Evolutionary conservation across 352 stramenopile species (phyloP).

Genomic region (Phytophthora sojae): DNA sequence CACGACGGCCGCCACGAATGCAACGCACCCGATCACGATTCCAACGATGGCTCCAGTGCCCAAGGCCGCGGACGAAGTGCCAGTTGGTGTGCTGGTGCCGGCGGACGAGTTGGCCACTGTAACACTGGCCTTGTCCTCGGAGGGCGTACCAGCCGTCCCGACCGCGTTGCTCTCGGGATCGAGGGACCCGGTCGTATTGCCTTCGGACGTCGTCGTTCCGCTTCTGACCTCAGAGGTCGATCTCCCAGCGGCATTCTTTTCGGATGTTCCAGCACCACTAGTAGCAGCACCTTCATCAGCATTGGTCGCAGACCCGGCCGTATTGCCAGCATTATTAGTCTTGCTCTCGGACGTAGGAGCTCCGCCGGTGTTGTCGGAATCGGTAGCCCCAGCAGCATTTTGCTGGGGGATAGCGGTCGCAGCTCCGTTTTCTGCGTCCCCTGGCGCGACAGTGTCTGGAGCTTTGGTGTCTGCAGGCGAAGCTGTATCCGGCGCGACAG

Average conservation of each 20-base stretch:
- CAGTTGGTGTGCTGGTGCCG: background rate
- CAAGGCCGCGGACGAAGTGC: background rate
- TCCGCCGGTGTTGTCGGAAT: too few species aligned
- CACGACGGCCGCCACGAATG: conserved; percentile 30
- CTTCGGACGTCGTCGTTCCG: background rate
- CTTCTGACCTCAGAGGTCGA: background rate
- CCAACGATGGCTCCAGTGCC: conserved; percentile 18
- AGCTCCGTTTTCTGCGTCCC: background rate
- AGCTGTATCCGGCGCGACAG: background rate
- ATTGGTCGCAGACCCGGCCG: background rate
- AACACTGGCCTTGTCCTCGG: background rate
- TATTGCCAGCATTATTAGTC: background rate
- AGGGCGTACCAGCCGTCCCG: background rate
- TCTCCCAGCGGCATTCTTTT: background rate
- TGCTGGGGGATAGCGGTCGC: background rate
- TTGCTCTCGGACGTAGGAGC: too few species aligned
- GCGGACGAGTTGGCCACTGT: background rate
- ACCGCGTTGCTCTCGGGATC: too few species aligned
- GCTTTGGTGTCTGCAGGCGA: background rate
- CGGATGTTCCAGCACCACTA: background rate
- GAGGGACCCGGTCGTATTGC: background rate
- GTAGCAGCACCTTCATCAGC: background rate
- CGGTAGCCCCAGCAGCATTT: background rate
- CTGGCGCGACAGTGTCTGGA: background rate
- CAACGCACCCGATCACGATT: conserved; percentile 27